phyloP scores from a whole-genome alignment of 2,329 filamentous ascomycete genomes.

The Pestalotiopsis sp. region DNA sequence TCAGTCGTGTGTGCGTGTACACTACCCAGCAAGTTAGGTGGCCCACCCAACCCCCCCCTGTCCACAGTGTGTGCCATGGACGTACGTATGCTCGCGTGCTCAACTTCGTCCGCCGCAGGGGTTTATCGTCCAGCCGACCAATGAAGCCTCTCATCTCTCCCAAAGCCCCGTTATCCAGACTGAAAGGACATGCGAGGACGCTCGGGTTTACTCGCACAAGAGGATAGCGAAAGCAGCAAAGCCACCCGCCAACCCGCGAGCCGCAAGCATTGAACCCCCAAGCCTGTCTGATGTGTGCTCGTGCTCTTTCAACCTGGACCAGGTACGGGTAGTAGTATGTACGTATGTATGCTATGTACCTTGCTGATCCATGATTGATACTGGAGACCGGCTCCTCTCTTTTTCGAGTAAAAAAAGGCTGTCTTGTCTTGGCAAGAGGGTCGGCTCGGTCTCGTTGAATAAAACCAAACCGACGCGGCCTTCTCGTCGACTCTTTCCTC shows the following conservation, averaged over 20 bases:
- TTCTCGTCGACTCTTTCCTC: neutral
- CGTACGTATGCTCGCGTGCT: slow-evolving; percentile 15
- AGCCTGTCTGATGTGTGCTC: neutral
- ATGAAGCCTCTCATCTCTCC: neutral
- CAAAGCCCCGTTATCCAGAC: slow-evolving; percentile 1
- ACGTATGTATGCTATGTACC: neutral
- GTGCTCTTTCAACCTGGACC: neutral
- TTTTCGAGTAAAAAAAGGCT: neutral
- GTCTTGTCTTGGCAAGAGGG: neutral
- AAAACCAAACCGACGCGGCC: neutral
- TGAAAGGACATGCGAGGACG: neutral
- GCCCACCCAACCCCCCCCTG: neutral
- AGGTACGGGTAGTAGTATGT: too few species aligned
- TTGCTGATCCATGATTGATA: slow-evolving; percentile 3
- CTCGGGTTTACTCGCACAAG: neutral
- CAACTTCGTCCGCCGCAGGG: neutral
- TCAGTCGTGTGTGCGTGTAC: neutral
- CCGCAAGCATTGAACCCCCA: neutral
- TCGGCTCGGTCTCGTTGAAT: neutral
- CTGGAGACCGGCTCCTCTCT: neutral
- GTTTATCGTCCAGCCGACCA: neutral
- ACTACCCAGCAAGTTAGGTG: neutral
- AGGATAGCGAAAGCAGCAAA: neutral
- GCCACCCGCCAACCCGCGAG: neutral
- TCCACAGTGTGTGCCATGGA: slow-evolving; percentile 9